These are phyloP conservation scores for Psilocybe tampanensis DNA, from an alignment of 768 basidiomycete species.

Conservation along the genomic window DNA sequence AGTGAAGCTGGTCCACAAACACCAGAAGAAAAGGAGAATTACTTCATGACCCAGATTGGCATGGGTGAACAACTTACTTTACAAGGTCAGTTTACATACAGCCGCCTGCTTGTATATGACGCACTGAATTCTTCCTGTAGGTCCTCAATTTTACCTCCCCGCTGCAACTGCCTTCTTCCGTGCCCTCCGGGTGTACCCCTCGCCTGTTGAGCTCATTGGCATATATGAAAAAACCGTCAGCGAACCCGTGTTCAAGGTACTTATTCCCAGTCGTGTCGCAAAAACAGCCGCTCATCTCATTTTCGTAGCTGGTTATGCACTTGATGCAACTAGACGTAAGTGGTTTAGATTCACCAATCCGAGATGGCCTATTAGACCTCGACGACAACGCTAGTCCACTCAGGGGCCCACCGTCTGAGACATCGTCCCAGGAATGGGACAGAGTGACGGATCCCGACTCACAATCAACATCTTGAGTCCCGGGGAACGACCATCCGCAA, in stretches of 20 bases:
- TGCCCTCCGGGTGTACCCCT: conserved; percentile 92
- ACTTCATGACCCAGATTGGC: conserved; percentile 89
- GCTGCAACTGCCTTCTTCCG: conserved; percentile 92
- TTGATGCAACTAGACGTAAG: conserved; percentile 90
- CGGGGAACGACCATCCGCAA: conserved; percentile 1
- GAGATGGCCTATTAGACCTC: conserved; percentile 22
- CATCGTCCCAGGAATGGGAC: conserved; percentile 92
- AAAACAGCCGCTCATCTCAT: background rate
- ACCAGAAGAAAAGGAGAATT: conserved; percentile 81
- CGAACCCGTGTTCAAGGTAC: conserved; percentile 75
- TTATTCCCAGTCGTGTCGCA: conserved; percentile 15
- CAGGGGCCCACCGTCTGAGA: conserved; percentile 78
- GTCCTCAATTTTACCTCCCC: conserved; percentile 73
- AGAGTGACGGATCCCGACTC: conserved; percentile 76
- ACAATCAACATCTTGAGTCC: conserved; percentile 45
- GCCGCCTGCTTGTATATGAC: too few relatives aligned
- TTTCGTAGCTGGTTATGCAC: conserved; percentile 59
- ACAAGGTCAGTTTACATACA: conserved; percentile 50
- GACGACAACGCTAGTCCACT: conserved; percentile 58
- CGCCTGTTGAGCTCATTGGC: conserved; percentile 90
- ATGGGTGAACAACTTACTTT: conserved; percentile 83
- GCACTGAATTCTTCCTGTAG: conserved; percentile 51
- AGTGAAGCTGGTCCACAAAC: conserved; percentile 66
- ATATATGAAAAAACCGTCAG: conserved; percentile 95
- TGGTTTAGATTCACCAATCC: conserved; percentile 47